Percentiles rank a stretch among this genome's conserved stretches.
Evolutionary conservation across 2,329 filamentous ascomycete species (phyloP).

Genomic region (Talaromyces funiculosus): DNA sequence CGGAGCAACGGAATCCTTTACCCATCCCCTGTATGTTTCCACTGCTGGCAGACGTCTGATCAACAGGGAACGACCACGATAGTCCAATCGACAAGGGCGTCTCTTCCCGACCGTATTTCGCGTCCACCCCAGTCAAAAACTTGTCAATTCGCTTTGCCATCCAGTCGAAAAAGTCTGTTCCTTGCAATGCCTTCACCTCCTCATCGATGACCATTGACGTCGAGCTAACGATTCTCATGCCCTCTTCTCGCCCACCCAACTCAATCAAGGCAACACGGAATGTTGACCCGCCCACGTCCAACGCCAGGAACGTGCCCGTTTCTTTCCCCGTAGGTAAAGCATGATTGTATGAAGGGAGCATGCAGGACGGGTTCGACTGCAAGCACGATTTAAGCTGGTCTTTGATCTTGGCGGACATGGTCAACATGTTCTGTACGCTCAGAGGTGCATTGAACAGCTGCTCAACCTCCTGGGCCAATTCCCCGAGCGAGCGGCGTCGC

Average conservation of each 20-base stretch:
- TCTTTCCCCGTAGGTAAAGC: slow-evolving; percentile 56
- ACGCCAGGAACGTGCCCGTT: slow-evolving; percentile 54
- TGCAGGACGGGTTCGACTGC: slow-evolving; percentile 53
- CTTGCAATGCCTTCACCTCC: slow-evolving; percentile 49
- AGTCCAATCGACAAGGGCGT: slow-evolving; percentile 53
- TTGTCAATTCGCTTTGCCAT: slow-evolving; percentile 56
- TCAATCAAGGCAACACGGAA: slow-evolving; percentile 58
- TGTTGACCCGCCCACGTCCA: slow-evolving; percentile 63
- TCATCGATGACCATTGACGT: slow-evolving; percentile 53
- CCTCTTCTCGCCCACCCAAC: slow-evolving; percentile 44
- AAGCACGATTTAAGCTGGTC: slow-evolving; percentile 52
- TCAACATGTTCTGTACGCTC: slow-evolving; percentile 31
- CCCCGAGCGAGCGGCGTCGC: slow-evolving; percentile 33
- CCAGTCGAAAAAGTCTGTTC: slow-evolving; percentile 60
- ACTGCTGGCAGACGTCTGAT: slow-evolving; percentile 56
- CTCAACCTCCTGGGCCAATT: slow-evolving; percentile 36
- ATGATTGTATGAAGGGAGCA: slow-evolving; percentile 62
- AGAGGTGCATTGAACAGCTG: slow-evolving; percentile 33
- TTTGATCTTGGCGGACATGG: slow-evolving; percentile 42
- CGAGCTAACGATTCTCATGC: slow-evolving; percentile 52
- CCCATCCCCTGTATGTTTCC: slow-evolving; percentile 58
- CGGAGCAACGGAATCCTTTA: slow-evolving; percentile 58
- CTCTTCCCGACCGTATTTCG: slow-evolving; percentile 34
- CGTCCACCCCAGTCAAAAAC: slow-evolving; percentile 43
- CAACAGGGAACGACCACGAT: slow-evolving; percentile 62